Evolutionary conservation across 495 filamentous ascomycete genomes (phyloP), one percentile per base, ranked within the genome.

Genomic region (Penicillium longicatenatum): DNA sequence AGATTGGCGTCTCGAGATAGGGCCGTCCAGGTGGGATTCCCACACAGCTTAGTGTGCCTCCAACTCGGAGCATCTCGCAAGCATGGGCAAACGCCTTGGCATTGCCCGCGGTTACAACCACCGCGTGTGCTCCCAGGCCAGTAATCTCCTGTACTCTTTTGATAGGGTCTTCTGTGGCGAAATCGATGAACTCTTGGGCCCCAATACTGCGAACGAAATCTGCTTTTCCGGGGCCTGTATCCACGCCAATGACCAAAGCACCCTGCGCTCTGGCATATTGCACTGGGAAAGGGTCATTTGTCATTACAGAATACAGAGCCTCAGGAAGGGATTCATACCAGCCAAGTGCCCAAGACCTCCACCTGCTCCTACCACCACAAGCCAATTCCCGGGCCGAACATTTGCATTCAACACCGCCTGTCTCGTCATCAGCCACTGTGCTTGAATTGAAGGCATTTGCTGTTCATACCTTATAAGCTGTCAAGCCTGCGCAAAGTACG

Each of bases 11-110:
- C 47, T 78, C 72, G 44, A 82, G 66, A 31, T 67, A 67, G 3
- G 71, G 75, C 10, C 66, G 66, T 6, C 75, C 79, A 0, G 75
- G 68, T 4, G 79, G 78, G 44, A 81, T 79, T 19, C 79, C 79
- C 2, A 80, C 73, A 50, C 79, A 80, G 62, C 78, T 80, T 37
- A 82, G 57, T 2, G 68, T 79, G 0, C 79, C 77, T n/a, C 75
- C 78, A 19, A 79, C 70, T 5, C 74, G 75, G 35, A 82, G 65
- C 79, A 82, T 81, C 14, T 81, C 79, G 31, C 76, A 78, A 1
- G 77, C 77, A 56, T 75, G 72, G 0, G 74, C 64, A 56, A 79
- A 82, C 0, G 79, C 79, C 22, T 74, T 74, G 20, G 72, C 67
- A 57, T 62, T 77, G 1, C 76, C 76, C 1, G 77, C 76, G 7